Evolutionary conservation across 495 filamentous ascomycete species (phyloP).

Genomic region (Tuber melanosporum): DNA sequence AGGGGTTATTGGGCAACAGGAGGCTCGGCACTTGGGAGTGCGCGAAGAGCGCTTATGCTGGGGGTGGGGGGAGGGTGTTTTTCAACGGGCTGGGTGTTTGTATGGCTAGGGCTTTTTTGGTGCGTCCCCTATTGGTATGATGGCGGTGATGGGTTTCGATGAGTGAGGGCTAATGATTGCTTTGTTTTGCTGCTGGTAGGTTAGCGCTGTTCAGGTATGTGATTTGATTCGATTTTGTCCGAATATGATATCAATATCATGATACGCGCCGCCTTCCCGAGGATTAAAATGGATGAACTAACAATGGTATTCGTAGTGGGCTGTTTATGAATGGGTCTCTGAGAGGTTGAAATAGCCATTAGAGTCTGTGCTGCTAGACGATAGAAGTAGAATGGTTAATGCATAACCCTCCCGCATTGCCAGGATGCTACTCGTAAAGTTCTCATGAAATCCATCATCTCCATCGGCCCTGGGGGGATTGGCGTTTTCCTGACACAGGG

Average conservation of each 20-base stretch:
- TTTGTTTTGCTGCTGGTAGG: conserved; percentile 11
- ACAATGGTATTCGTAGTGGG: conserved; percentile 54
- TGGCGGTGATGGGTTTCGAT: not conserved
- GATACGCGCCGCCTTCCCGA: not conserved
- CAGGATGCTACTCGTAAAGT: no score
- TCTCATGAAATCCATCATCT: no score
- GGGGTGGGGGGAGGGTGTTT: conserved; percentile 62
- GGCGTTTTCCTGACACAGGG: no score
- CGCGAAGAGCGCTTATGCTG: conserved; percentile 56
- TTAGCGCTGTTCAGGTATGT: conserved; percentile 50
- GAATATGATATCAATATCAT: not conserved
- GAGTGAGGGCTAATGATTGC: conserved; percentile 8
- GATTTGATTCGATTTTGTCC: conserved; percentile 7
- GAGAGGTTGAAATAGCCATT: not conserved
- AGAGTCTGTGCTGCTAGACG: not conserved
- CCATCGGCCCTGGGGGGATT: no score
- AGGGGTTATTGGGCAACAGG: conserved; percentile 42
- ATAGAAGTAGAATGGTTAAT: not conserved
- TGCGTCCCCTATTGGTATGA: conserved; percentile 53
- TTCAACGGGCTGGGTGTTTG: conserved; percentile 69
- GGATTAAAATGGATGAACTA: not conserved
- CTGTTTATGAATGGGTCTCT: conserved; percentile 80
- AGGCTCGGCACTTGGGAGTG: conserved; percentile 54
- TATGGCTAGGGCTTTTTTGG: conserved; percentile 74
- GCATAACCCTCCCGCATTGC: not conserved